Base-by-base conservation (phyloP, 1,139 yeast genomes). In the Kluyveromyces sp. region DNA sequence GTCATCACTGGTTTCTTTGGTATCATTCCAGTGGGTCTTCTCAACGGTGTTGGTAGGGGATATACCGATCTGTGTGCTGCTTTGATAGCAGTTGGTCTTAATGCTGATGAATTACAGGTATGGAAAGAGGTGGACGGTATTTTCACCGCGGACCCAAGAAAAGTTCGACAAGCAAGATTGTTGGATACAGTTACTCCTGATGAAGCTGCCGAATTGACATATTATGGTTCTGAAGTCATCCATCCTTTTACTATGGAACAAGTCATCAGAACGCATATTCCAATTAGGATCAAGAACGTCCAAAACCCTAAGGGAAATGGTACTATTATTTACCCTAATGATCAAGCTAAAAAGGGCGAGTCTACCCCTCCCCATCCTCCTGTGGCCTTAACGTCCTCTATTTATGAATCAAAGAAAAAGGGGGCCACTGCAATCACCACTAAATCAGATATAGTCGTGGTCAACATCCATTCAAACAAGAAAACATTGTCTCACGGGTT, bases 111-210 rank as follows among this genome's bases (percentile, higher is more conserved):
- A 66, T 71, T 92, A 46, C 98, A 92, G 68, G 86, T 92, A 40
- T 92, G 98, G 98, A 92, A 92, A 60, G 98, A 92, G 69, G 98
- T 92, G 41, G 98, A 92, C 63, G 98, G 98, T 54, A 92, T 92
- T 37, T 92, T 92, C 69, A 89, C 98, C 0, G 98, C 98, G 1
- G 98, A 92, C 63, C 98, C 98, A 28, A 73, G 98, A 50, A 92
- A 92, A 58, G 98, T 92, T 20, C 84, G 94, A 19, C 80, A 78
- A 46, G 98, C 98, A 3, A 74, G 96, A 55, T 69, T 92, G 41
- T 70, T 92, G 51, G 79, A 81, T 47, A 78, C 88, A 47, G 96
- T 92, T 50, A 92, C 98, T 0, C 98, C 98, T 2, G 98, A 92
- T 61, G 98, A 92, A 68, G 98, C 98, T 2, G 94, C 97, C 0